These are phyloP conservation scores for Pleurotus eryngii DNA, from an alignment of 768 basidiomycete species.

Conservation along the genomic window DNA sequence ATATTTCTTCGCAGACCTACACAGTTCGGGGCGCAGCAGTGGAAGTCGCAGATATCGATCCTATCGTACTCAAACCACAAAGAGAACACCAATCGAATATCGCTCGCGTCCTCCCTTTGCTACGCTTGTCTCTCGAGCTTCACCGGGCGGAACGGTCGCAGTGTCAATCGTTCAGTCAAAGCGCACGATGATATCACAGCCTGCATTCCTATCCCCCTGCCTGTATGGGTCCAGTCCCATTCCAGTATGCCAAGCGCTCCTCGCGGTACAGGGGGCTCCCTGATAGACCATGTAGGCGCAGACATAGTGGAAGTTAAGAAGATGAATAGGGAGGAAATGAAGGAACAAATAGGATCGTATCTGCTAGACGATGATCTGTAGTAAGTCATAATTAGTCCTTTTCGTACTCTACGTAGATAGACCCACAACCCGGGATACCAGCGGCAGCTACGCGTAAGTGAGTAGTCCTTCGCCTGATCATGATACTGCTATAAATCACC, in stretches of 20 bases:
- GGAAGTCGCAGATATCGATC: constrained; percentile 75
- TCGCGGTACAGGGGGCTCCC: neutral
- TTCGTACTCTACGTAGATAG: too few species aligned
- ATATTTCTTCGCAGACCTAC: constrained; percentile 43
- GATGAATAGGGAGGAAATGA: constrained; percentile 31
- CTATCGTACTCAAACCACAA: constrained; percentile 40
- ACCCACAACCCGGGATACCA: too few species aligned
- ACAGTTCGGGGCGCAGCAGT: constrained; percentile 62
- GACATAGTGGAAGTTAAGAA: constrained; percentile 29
- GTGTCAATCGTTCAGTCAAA: constrained; percentile 19
- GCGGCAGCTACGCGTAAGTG: too few species aligned
- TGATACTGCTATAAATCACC: too few species aligned
- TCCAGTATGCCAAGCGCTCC: neutral
- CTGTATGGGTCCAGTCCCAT: constrained; percentile 33
- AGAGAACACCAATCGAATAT: constrained; percentile 19
- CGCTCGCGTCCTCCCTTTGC: constrained; percentile 45
- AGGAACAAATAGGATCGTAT: constrained; percentile 33
- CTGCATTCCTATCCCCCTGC: constrained; percentile 25
- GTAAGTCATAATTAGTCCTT: too few species aligned
- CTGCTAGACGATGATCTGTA: constrained; percentile 25
- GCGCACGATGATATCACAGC: neutral
- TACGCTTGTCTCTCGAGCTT: constrained; percentile 62
- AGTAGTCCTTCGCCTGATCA: too few species aligned
- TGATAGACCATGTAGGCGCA: constrained; percentile 1
- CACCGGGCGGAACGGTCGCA: constrained; percentile 54